Evolutionary conservation across 2,329 filamentous ascomycete species (phyloP), one percentile per base, ranked within the genome.

Genomic region (Fusarium gaditjirri): DNA sequence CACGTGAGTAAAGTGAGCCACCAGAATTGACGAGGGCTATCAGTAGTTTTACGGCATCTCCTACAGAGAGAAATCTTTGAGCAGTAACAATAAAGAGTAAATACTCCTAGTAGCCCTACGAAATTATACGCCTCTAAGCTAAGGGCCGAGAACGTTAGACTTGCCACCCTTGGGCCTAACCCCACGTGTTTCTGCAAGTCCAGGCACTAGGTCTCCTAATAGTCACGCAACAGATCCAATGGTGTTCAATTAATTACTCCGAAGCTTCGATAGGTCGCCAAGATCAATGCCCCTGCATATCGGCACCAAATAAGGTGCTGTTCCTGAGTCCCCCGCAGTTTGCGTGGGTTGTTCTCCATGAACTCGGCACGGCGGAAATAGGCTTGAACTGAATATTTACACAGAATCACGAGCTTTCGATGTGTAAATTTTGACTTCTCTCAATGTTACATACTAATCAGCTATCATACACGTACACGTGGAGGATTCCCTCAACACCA

Each of bases 281-380:
- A 31, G 27, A 23, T 27, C 49, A 16, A 12, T 49, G 61, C 64
- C 62, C 65, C 63, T 68, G 63, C 62, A 42, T 67, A 38, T 27
- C 35, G 11, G 16, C 14, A 19, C 21, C 21, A 9, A 44, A 27
- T 35, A 50, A 42, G 39, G 21, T 61, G 21, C 36, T 16, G 42
- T 44, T 33, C 44, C 43, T 36, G 25, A 62, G n/a, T 43, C 25
- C 62, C 62, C 62, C 47, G 16, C 54, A 49, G 36, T 25, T 27
- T 25, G n/a, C 4, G 35, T 39, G 33, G 33, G 43, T 4, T 52
- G 35, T n/a, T 53, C 10, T 52, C 33, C 33, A 27, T 38, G 3
- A n/a, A 11, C 49, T 27, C 49, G 23, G 19, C 10, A 8, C 19
- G 6, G 10, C 7, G 13, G 13, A 13, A 7, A 39, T 39, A 39